These are phyloP conservation scores for Glomus cerebriforme DNA, from an alignment of 192 early-diverging fungal species.

Conservation along the genomic window DNA sequence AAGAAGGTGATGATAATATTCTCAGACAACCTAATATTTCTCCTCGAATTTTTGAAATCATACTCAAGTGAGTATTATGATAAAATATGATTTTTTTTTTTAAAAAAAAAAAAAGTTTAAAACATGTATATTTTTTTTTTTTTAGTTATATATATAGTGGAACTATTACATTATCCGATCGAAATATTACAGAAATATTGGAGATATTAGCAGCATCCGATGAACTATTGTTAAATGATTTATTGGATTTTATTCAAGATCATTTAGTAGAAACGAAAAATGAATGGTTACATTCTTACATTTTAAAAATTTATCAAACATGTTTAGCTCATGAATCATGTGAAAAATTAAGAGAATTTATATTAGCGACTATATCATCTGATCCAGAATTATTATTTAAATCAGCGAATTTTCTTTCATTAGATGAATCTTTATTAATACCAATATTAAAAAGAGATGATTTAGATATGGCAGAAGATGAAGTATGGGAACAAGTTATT, in stretches of 20 bases:
- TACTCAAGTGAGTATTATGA: slow-evolving; percentile 20
- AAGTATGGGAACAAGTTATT: slow-evolving; percentile 27
- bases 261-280: slow-evolving; percentile 13
- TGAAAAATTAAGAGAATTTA: neutral
- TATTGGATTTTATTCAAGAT: slow-evolving; percentile 26
- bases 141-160: slow-evolving; percentile 33
- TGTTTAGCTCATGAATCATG: slow-evolving; percentile 4
- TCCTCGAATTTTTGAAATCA: slow-evolving; percentile 14
- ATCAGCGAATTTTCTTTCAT: slow-evolving; percentile 1
- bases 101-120: neutral
- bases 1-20: slow-evolving; percentile 8
- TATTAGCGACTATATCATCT: slow-evolving; percentile 3
- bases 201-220: slow-evolving; percentile 23
- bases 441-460: slow-evolving; percentile 21
- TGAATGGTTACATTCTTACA: neutral
- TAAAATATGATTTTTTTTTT: neutral
- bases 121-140: neutral
- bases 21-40: slow-evolving; percentile 15
- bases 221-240: slow-evolving; percentile 19
- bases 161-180: slow-evolving; percentile 9
- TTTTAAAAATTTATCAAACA: neutral
- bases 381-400: slow-evolving; percentile 27
- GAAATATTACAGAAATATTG: slow-evolving; percentile 8
- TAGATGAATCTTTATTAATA: slow-evolving; percentile 19
- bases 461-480: slow-evolving; percentile 23